These are phyloP conservation scores for Colletotrichum sp. DNA, from an alignment of 2,329 filamentous ascomycete genomes.

Conservation along the genomic window DNA sequence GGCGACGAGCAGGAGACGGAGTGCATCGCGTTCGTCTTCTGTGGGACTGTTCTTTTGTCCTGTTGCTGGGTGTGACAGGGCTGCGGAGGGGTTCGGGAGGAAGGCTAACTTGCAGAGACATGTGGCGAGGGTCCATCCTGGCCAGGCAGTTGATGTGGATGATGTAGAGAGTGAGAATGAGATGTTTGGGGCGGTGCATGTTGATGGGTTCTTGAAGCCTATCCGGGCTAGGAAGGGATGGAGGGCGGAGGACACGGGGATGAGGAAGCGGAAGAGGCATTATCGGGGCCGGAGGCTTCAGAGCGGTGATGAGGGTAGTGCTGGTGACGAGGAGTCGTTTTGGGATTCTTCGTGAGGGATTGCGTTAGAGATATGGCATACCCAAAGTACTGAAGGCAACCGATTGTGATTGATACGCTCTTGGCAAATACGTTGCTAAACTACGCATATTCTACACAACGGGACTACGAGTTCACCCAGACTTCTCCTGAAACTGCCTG, in stretches of 20 bases:
- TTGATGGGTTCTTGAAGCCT: constrained; percentile 69
- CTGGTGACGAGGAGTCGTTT: neutral
- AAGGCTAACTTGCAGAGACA: constrained; percentile 42
- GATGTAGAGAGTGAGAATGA: constrained; percentile 54
- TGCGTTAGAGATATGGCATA: neutral
- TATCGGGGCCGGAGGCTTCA: constrained; percentile 6
- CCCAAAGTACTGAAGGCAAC: neutral
- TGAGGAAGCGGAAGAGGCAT: constrained; percentile 20
- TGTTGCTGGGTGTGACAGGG: constrained; percentile 39
- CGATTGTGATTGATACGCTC: neutral
- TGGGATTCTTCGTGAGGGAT: neutral
- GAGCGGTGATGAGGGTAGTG: neutral
- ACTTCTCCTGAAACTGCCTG: constrained; percentile 23
- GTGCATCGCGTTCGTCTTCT: constrained; percentile 36
- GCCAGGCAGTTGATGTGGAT: constrained; percentile 39
- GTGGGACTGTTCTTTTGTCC: constrained; percentile 41
- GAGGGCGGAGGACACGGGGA: constrained; percentile 26
- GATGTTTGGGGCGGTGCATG: constrained; percentile 67
- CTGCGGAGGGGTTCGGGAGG: constrained; percentile 39
- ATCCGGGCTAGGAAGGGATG: constrained; percentile 56
- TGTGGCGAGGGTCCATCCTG: constrained; percentile 42
- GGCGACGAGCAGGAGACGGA: constrained; percentile 23
- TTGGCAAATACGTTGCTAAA: neutral
- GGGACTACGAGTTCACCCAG: neutral
- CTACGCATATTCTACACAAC: rapidly evolving